Conservation (phyloP, 495 filamentous ascomycete genomes). For the Penicillium steckii region DNA sequence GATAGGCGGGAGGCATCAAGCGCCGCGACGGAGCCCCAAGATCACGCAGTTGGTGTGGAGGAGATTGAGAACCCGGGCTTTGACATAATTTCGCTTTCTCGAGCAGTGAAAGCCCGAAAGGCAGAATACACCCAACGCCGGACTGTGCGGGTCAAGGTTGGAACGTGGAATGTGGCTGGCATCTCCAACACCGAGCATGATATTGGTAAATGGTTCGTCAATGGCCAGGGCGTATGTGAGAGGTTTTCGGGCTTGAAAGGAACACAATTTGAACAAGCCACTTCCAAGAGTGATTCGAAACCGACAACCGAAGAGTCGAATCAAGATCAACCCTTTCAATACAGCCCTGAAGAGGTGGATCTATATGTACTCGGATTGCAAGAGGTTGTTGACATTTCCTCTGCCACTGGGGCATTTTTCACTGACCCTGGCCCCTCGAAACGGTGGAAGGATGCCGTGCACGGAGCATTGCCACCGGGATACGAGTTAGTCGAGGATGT, state of each 20-base stretch:
- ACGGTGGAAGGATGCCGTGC: conserved; percentile 75
- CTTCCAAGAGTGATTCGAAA: not conserved
- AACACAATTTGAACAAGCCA: conserved; percentile 24
- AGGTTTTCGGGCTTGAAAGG: conserved; percentile 53
- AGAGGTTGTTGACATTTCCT: conserved; percentile 85
- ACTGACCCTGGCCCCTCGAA: conserved; percentile 65
- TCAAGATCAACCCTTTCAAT: conserved; percentile 11
- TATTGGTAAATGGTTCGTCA: conserved; percentile 80
- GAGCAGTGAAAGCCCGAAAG: conserved; percentile 66
- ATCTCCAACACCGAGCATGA: conserved; percentile 81
- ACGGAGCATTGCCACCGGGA: conserved; percentile 68
- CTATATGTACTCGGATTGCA: conserved; percentile 91
- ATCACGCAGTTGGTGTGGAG: conserved; percentile 23
- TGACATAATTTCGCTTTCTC: conserved; percentile 49
- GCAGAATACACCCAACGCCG: conserved; percentile 72
- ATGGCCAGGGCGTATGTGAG: conserved; percentile 66
- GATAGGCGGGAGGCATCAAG: conserved; percentile 10
- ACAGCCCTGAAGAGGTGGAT: conserved; percentile 61
- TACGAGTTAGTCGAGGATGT: conserved; percentile 76
- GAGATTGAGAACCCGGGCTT: conserved; percentile 14
- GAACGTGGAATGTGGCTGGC: conserved; percentile 92
- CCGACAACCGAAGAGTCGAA: conserved; percentile 1
- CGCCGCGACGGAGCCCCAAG: conserved; percentile 10
- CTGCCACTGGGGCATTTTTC: conserved; percentile 64
- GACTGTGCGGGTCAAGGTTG: conserved; percentile 78